Evolutionary conservation across 2,329 filamentous ascomycete genomes (phyloP), one percentile per base, ranked within the genome.

Genomic region (Hypoxylon rubiginosum): DNA sequence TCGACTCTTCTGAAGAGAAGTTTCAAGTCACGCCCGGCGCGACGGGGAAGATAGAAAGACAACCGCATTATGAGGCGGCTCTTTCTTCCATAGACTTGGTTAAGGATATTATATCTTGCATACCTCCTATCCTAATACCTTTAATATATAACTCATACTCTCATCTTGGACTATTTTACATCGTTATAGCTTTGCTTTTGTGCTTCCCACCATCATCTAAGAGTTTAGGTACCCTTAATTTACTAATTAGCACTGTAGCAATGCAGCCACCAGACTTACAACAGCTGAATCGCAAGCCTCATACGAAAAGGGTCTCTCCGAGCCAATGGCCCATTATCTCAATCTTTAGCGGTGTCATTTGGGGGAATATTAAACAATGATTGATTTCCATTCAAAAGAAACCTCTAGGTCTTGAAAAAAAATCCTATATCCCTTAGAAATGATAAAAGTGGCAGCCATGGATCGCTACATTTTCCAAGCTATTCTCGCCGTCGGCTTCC

Each of bases 1-100:
- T 5, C 58, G 28, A 51, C 57, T 1, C 53, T 75, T 43, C 58
- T 68, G 57, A 73, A 67, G 72, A 67, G 71, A 52, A 72, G 73
- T 52, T 68, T 75, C 32, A 69, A 41, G 17, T 48, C 51, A 3
- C 48, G 68, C 17, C 64, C 28, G 9, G 51, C 30, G 26, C 64
- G 64, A 11, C 51, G 46, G 9, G 55, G 43, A 15, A 63, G 46
- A 30, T 67, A 63, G 45, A 54, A 32, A 19, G 24, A 48, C 1
- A 6, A 4, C 43, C 43, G 19, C 13, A 9, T 3, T 21, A 21
- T 39, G 34, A 43, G 39, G 11, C 17, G 39, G 6, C n/a, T n/a
- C n/a, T n/a, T 43, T 2, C 39, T 43, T 4, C 7, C n/a, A 7
- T 43, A 43, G 39, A 43, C 13, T 19, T 41, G 39, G 17, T 15